Percentiles rank a stretch among this genome's conserved stretches.
phyloP scores from a whole-genome alignment of 2,329 filamentous ascomycete species.

The Zymoseptoria crescenta region DNA sequence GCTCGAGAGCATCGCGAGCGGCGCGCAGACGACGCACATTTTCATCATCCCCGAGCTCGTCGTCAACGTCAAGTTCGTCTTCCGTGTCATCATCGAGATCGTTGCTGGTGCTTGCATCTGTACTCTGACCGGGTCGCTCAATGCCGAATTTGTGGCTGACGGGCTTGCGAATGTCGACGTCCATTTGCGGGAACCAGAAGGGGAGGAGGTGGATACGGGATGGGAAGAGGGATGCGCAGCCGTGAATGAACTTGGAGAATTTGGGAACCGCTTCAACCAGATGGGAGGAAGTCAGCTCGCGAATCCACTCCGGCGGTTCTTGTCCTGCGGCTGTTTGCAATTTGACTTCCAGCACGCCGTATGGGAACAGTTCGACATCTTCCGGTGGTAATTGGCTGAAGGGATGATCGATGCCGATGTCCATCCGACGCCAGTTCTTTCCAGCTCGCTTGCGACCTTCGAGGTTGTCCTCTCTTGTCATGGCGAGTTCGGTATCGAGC shows the following conservation, averaged over 20 bases:
- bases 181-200: conserved; percentile 98
- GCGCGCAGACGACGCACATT: conserved; percentile 42
- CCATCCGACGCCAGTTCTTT: conserved; percentile 91
- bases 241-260: conserved; percentile 98
- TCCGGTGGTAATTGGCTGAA: conserved; percentile 80
- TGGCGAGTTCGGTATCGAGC: conserved; percentile 88
- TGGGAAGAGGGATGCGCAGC: conserved; percentile 79
- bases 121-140: conserved; percentile 65
- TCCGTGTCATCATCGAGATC: conserved; percentile 70
- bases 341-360: conserved; percentile 94
- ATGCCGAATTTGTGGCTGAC: conserved; percentile 85
- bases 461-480: conserved; percentile 91
- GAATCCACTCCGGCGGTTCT: conserved; percentile 93
- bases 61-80: conserved; percentile 59
- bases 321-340: conserved; percentile 93
- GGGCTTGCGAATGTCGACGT: conserved; percentile 92
- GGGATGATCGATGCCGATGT: conserved; percentile 93
- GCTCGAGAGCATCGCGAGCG: conserved; percentile 43
- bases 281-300: conserved; percentile 85
- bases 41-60: conserved; percentile 40
- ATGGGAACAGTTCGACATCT: conserved; percentile 87
- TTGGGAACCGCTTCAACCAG: conserved; percentile 98
- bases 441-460: conserved; percentile 70
- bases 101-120: conserved; percentile 68
- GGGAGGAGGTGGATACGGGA: conserved; percentile 81